Percentiles rank a stretch among this genome's conserved stretches.
These are phyloP conservation scores for Fraxinus cuspidata DNA, from an alignment of 257 asterid species.

Conservation along the genomic window DNA sequence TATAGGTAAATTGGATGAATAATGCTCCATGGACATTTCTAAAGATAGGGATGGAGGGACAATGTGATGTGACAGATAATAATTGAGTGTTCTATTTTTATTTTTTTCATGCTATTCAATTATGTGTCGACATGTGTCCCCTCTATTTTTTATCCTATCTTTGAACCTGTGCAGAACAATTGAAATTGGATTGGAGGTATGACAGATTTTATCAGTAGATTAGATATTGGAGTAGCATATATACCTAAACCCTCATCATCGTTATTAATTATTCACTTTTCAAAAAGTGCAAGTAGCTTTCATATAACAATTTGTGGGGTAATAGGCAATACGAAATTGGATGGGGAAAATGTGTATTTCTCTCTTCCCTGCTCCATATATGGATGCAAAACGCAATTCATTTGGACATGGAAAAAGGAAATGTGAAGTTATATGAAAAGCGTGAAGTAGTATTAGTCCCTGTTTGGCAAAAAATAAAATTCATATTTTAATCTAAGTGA, in stretches of 20 bases:
- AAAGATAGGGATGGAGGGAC: no score
- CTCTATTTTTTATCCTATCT: no score
- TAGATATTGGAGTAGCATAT: neutral
- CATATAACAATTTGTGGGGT: neutral
- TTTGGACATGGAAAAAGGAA: neutral
- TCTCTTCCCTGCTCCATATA: neutral
- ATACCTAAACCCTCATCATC: neutral
- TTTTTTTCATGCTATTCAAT: no score
- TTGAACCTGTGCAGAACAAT: no score
- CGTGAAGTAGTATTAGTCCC: neutral
- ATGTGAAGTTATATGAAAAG: neutral
- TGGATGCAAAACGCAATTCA: neutral
- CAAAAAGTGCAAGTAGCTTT: neutral
- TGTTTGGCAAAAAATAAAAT: no score
- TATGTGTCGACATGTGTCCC: no score
- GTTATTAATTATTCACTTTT: neutral
- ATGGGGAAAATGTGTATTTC: neutral
- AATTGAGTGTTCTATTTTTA: no score
- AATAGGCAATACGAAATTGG: neutral
- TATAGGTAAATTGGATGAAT: neutral
- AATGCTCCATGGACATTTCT: no score
- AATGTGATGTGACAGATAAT: no score
- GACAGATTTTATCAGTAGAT: neutral
- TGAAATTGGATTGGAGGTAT: neutral
- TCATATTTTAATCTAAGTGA: no score